These are phyloP conservation scores for Trichophyton simii DNA, from an alignment of 2,329 filamentous ascomycete genomes.

Conservation along the genomic window DNA sequence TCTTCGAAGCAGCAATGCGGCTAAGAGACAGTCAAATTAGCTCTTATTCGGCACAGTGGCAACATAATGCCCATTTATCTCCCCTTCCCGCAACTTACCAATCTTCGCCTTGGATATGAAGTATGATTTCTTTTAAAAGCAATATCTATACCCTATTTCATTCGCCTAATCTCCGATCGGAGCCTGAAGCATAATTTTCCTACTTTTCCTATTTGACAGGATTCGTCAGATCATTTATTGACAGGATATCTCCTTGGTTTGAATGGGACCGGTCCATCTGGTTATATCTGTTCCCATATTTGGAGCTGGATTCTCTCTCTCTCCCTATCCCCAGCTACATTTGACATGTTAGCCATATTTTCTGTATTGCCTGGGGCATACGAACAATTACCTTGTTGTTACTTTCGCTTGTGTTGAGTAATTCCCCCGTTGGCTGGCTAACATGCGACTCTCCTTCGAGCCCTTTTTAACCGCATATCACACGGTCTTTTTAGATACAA, in stretches of 20 bases:
- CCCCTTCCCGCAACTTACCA: background rate
- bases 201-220: background rate
- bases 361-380: background rate
- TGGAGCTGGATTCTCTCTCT: background rate
- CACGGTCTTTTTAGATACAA: background rate
- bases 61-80: background rate
- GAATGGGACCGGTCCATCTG: background rate
- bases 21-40: background rate
- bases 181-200: background rate
- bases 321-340: background rate
- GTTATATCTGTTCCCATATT: background rate
- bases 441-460: background rate
- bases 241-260: background rate
- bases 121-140: background rate
- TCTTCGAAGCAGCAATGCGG: background rate
- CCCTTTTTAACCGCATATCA: background rate
- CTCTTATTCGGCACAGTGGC: background rate
- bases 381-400: background rate
- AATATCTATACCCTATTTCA: background rate
- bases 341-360: background rate
- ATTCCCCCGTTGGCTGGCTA: background rate
- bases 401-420: background rate
- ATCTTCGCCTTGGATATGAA: conserved; percentile 1
- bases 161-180: background rate
- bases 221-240: background rate